Evolutionary conservation across 2,329 filamentous ascomycete species (phyloP), one percentile per base, ranked within the genome.

Genomic region (Calycina herbarum): DNA sequence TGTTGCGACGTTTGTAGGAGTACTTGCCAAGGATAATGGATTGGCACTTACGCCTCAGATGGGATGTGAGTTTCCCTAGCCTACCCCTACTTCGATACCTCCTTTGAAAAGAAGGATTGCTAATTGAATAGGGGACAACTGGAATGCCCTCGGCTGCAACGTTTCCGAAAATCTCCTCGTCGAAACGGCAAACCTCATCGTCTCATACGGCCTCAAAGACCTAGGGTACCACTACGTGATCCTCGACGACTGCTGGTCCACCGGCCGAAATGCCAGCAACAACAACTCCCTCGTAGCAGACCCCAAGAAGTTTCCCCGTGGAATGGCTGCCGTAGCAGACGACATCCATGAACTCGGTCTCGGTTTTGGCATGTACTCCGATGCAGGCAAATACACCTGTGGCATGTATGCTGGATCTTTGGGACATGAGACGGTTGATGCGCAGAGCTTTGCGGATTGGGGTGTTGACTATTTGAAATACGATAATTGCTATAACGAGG

Each of bases 191-290:
- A 70, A 82, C 51, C 75, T 80, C 40, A 77, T 86, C 45, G 77
- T 85, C 24, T 76, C 80, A 8, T 77, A 82, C 2, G 84, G 82
- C 2, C 78, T 85, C 13, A 80, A 81, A 72, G 82, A 84, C 51
- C 77, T 81, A 3, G 85, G 85, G 1, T 87, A 87, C 71, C 75
- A 82, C 24, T 86, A 88, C 63, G 81, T 88, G 64, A 85, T 74
- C 45, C 75, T 85, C 1, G 83, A 85, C 68, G 83, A 85, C 69
- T 84, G 82, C 73, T 85, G 83, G 83, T 78, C 75, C 51, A 77
- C 77, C 8, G 81, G 81, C 35, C 77, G 83, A 13, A 72, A 73
- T 54, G 67, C 70, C 11, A 80, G 78, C 31, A 71, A 70, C 54
- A 81, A 80, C 56, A 80, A 80, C 38, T 78, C 78, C 42, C 74